phyloP scores from a whole-genome alignment of 2,329 filamentous ascomycete species.

The Tolypocladium nubicola region DNA sequence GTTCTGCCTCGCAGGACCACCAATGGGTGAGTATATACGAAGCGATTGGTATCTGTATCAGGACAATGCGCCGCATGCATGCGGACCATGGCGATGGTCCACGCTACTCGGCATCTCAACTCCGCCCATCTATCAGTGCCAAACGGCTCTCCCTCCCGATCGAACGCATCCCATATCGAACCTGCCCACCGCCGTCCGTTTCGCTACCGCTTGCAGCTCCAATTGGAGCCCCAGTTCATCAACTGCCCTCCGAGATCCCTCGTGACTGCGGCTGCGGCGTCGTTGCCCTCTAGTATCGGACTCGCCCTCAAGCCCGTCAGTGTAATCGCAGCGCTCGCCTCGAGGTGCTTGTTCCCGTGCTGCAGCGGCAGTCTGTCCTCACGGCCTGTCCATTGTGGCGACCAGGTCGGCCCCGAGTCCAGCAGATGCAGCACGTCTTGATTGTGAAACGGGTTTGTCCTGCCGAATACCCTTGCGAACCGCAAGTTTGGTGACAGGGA shows the following conservation, averaged over 20 bases:
- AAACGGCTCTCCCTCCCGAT: not conserved
- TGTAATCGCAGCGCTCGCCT: slow-evolving; percentile 7
- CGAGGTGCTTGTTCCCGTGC: slow-evolving; percentile 1
- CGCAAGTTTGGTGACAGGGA: slow-evolving; percentile 21
- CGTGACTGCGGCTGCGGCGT: not conserved
- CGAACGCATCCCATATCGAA: not conserved
- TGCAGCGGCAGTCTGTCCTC: not conserved
- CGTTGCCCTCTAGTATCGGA: slow-evolving; percentile 3
- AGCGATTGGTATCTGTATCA: not conserved
- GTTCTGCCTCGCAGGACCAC: not conserved
- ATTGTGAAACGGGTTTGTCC: slow-evolving; percentile 12
- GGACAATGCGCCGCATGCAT: not conserved
- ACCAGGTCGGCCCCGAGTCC: slow-evolving; percentile 8
- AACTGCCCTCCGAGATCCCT: slow-evolving; percentile 5
- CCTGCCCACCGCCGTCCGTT: not conserved
- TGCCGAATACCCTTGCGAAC: slow-evolving; percentile 7
- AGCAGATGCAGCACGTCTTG: slow-evolving; percentile 10
- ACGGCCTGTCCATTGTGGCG: not conserved
- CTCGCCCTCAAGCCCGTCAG: slow-evolving; percentile 13
- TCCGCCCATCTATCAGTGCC: not conserved
- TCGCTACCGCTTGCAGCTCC: slow-evolving; percentile 7
- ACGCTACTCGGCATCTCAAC: not conserved
- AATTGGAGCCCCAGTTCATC: slow-evolving; percentile 10
- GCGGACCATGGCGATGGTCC: not conserved
- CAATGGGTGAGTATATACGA: not conserved